These are phyloP conservation scores for Wickerhamiella alocasiicola DNA, from an alignment of 805 yeast genomes.

Conservation along the genomic window DNA sequence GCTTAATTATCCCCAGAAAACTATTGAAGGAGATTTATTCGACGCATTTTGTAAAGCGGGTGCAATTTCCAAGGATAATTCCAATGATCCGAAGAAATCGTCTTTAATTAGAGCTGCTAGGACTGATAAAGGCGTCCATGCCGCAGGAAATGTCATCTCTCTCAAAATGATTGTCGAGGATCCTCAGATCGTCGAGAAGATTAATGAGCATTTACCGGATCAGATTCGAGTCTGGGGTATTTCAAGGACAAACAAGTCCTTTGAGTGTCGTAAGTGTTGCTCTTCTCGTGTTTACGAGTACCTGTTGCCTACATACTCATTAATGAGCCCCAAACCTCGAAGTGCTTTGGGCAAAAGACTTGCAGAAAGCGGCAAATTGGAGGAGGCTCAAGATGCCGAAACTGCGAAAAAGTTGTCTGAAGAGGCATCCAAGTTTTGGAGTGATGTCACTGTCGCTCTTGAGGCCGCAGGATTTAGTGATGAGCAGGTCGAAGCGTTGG, in stretches of 20 bases:
- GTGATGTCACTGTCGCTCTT: conserved; percentile 31
- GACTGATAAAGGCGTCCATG: conserved; percentile 96
- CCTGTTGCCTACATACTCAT: conserved; percentile 78
- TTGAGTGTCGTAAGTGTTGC: conserved; percentile 92
- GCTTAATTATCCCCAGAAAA: conserved; percentile 71
- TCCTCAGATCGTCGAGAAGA: conserved; percentile 53
- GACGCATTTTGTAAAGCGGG: conserved; percentile 76
- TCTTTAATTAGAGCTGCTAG: conserved; percentile 52
- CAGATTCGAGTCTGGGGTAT: conserved; percentile 90
- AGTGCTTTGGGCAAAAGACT: conserved; percentile 53
- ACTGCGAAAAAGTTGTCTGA: conserved; percentile 48
- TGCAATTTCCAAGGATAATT: conserved; percentile 74
- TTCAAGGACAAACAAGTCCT: conserved; percentile 75
- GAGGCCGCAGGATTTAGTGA: conserved; percentile 31
- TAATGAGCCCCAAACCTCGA: conserved; percentile 79
- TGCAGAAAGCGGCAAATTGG: conserved; percentile 42
- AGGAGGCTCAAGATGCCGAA: too few species aligned
- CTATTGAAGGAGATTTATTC: conserved; percentile 84
- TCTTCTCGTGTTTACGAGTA: conserved; percentile 94
- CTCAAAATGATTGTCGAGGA: conserved; percentile 78
- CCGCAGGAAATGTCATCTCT: conserved; percentile 87
- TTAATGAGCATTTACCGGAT: conserved; percentile 66
- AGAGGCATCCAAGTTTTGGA: conserved; percentile 74
- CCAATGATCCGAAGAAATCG: conserved; percentile 75
- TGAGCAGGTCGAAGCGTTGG: conserved; percentile 17